Base-by-base conservation (phyloP, 1,284 basidiomycete species). In the Entoloma clypeatum region DNA sequence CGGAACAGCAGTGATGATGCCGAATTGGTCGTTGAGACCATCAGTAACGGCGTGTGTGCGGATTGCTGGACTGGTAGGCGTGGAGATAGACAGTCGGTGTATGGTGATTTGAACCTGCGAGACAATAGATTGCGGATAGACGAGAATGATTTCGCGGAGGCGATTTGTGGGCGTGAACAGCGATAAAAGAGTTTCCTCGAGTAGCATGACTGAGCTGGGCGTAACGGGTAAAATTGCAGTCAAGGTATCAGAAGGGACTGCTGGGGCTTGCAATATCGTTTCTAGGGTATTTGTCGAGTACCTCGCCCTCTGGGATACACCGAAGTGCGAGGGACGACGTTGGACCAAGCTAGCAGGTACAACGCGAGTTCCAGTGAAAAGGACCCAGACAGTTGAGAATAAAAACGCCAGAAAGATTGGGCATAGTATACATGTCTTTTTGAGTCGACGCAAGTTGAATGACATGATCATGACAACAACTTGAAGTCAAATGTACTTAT, bases 141-240 rank as follows among this genome's bases (percentile, higher is more conserved):
- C 55, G 3, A 82, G 48, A 14, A 77, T 50, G 28, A 82, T 57
- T 53, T 79, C 72, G 11, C 59, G 54, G 2, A 79, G 45, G 18
- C 54, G 38, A 10, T 48, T 44, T 3, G 67, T 56, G 5, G 58
- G 47, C n/a, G 54, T 50, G 11, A 71, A 51, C 21, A 79, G 52
- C 2, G 62, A 54, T 2, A 48, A 44, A 13, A 79, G 55, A 6
- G 58, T 56, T 1, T 48, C 28, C 28, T 61, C 58, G 29, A 79
- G 49, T 40, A 44, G 27, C 2, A 52, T 17, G 5, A 77, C 38
- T 5, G 72, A 68, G 3, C 44, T 41, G 3, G 50, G 23, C 5
- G 64, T 61, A 35, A 81, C 63, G 17, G 77, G 75, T 2, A 82
- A 55, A 23, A 82, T 51, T 4, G 65, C 74, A 8, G 74, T 71